Percentiles rank a stretch among this genome's conserved stretches.
phyloP scores from a whole-genome alignment of 179 eudicot genomes.

The Spergularia azorica region DNA sequence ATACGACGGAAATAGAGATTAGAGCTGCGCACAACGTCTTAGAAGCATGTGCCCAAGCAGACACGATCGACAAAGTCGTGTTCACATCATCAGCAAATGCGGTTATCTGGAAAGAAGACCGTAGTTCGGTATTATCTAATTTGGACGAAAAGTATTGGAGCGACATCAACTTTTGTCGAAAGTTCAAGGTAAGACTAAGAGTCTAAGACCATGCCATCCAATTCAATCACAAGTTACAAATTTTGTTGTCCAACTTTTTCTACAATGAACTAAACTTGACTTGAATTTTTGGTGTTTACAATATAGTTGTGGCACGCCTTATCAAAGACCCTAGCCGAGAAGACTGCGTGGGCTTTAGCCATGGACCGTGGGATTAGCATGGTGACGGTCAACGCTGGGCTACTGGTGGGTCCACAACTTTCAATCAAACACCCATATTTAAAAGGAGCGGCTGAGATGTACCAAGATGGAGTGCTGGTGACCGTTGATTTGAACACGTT shows the following conservation, averaged over 20 bases:
- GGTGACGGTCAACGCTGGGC: conserved; percentile 55
- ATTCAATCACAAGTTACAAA: background rate
- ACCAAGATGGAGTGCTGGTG: conserved; percentile 59
- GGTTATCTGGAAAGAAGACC: conserved; percentile 54
- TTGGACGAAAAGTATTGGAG: conserved; percentile 59
- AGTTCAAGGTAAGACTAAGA: conserved; percentile 42
- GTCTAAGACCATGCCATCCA: background rate
- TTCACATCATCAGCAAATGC: conserved; percentile 60
- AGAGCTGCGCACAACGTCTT: conserved; percentile 64
- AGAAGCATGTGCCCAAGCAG: conserved; percentile 60
- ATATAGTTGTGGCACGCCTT: conserved; percentile 57
- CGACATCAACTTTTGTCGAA: conserved; percentile 52
- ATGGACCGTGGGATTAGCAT: conserved; percentile 63
- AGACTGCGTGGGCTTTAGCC: conserved; percentile 70
- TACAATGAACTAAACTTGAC: background rate
- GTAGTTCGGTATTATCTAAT: conserved; percentile 26
- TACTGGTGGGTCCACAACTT: conserved; percentile 40
- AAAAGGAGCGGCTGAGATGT: conserved; percentile 80
- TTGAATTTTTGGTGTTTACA: background rate
- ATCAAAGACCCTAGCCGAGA: conserved; percentile 62
- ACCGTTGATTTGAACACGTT: conserved; percentile 50
- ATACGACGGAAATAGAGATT: conserved; percentile 51
- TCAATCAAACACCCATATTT: conserved; percentile 50
- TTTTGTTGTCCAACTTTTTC: too few relatives aligned
- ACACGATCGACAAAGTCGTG: conserved; percentile 55